These are phyloP conservation scores for Cryptosporidium viatorum DNA, from an alignment of 169 alveolate species.

Conservation along the genomic window DNA sequence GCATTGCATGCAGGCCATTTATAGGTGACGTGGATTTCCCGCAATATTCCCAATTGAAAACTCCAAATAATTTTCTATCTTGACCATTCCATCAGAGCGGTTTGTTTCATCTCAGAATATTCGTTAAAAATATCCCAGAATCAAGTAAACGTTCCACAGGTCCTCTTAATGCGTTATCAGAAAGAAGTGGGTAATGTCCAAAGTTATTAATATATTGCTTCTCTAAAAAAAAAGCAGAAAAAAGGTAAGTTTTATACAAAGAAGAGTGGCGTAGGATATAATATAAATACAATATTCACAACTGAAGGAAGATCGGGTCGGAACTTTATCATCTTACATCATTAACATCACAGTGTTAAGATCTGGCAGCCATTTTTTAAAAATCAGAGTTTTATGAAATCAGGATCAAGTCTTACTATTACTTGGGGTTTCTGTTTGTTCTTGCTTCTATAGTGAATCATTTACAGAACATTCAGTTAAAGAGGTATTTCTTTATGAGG, in stretches of 20 bases:
- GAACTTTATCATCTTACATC: slow-evolving; percentile 22
- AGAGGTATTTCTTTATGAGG: slow-evolving; percentile 4
- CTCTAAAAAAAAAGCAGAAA: not conserved
- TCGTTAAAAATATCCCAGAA: not conserved
- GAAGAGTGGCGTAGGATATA: slow-evolving; percentile 3
- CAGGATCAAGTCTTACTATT: not conserved
- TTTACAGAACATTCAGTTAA: slow-evolving; percentile 7
- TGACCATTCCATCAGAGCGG: not conserved
- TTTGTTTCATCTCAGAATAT: not conserved
- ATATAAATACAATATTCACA: slow-evolving; percentile 29
- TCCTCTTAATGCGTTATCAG: slow-evolving; percentile 3
- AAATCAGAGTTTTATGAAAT: slow-evolving; percentile 5
- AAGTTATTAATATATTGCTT: not conserved
- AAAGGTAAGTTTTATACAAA: not conserved
- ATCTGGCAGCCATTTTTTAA: slow-evolving; percentile 18
- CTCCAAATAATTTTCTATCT: not conserved
- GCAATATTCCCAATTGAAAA: not conserved
- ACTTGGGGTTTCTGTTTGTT: not conserved
- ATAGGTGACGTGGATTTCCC: not conserved
- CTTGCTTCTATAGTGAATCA: slow-evolving; percentile 14
- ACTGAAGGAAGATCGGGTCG: slow-evolving; percentile 1
- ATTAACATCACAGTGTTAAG: slow-evolving; percentile 65
- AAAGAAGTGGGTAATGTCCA: slow-evolving; percentile 16
- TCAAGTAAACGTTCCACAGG: slow-evolving; percentile 12
- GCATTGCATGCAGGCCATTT: not conserved